Evolutionary conservation across 768 basidiomycete species (phyloP).

Genomic region (Cystofilobasidium bisporidii): DNA sequence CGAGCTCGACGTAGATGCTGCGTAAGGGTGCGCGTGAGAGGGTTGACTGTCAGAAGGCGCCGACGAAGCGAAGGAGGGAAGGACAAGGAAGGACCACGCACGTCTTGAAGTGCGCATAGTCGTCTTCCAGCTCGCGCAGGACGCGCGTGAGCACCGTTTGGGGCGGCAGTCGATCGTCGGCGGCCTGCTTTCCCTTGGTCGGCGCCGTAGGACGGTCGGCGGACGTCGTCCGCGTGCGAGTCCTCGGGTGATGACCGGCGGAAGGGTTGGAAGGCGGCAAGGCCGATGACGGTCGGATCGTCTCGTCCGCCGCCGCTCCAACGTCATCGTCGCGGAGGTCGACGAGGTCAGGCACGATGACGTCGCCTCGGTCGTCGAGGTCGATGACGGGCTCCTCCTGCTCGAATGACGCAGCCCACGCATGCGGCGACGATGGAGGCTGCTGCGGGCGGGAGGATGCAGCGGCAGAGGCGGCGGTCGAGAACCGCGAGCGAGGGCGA

Average conservation of each 20-base stretch:
- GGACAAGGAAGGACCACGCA: conserved; percentile 42
- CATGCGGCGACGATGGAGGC: conserved; percentile 8
- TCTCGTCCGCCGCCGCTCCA: background rate
- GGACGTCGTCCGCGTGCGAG: background rate
- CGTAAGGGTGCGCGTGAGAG: background rate
- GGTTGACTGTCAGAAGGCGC: background rate
- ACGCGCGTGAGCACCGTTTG: conserved; percentile 80
- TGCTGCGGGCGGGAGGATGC: background rate
- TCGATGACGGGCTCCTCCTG: conserved; percentile 15
- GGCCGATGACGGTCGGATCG: background rate
- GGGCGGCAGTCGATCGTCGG: conserved; percentile 50
- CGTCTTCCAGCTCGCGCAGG: conserved; percentile 80
- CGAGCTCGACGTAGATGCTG: conserved; percentile 81
- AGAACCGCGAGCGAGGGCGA: background rate
- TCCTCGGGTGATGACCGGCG: background rate
- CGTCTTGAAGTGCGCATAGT: conserved; percentile 92
- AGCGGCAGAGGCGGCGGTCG: background rate
- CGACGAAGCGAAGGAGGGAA: too few relatives aligned
- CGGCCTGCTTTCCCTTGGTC: conserved; percentile 10
- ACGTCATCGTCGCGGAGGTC: background rate
- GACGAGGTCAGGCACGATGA: background rate
- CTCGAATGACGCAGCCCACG: conserved; percentile 13
- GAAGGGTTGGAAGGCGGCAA: too few relatives aligned
- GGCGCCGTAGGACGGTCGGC: background rate
- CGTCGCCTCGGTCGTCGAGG: conserved; percentile 5